Evolutionary conservation across 2,329 filamentous ascomycete species (phyloP), one percentile per base, ranked within the genome.

Genomic region (Pseudogymnoascus sp.): DNA sequence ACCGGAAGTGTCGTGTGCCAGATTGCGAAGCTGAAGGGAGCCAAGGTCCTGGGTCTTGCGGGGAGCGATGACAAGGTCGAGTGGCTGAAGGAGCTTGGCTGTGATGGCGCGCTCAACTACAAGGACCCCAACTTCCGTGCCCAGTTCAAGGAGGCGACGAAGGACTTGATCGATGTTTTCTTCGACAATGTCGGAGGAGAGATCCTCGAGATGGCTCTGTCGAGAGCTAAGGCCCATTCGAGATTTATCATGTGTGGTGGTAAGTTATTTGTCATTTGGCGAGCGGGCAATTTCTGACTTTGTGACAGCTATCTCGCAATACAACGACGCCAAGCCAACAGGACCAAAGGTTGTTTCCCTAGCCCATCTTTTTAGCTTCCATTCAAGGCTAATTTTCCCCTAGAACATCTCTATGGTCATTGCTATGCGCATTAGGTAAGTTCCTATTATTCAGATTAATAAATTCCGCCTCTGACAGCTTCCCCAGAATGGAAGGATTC

Each of bases 1-100:
- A 93, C 90, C 0, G 90, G 90, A 1, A 88, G 83, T 71, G 84
- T 93, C 1, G 90, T 85, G 0, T 89, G 88, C 0, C 90, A 93
- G 76, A 90, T 93, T 68, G 88, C 89, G 16, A 92, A 90, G 79
- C 77, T 91, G 62, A 85, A 86, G 74, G 90, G 88, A 11, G 83
- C 60, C 69, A 83, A 78, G 68, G 71, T 80, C 2, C 84, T 90
- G 11, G 88, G 88, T 6, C 79, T 90, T 66, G 86, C 86, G 0
- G 88, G 88, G 0, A 82, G 80, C 63, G 81, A 85, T 37, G 85
- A 88, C 39, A 91, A 91, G 77, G 89, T 85, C 69, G 75, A 78
- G 61, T 90, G 87, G 81, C 74, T 92, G 67, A 81, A 78, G 2
- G 83, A 87, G 70, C 76, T 90, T 23, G 87, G 87, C 1, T 89